Evolutionary conservation across 2,329 filamentous ascomycete genomes (phyloP).

Genomic region (Pseudopithomyces maydicus): DNA sequence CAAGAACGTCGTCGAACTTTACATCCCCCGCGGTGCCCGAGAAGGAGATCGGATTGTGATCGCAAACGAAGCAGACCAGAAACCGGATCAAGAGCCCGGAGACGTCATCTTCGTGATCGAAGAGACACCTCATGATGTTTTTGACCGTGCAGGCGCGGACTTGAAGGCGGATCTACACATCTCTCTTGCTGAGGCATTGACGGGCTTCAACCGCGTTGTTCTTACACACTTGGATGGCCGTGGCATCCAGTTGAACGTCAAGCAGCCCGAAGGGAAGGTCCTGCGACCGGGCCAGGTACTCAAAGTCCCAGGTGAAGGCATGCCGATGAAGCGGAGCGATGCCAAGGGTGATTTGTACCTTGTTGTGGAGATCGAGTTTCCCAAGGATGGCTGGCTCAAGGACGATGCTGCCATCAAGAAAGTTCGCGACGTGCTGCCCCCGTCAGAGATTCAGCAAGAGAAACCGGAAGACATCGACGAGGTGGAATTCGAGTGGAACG

Average conservation of each 20-base stretch:
- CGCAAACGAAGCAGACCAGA: conserved; percentile 92
- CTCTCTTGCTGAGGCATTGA: conserved; percentile 80
- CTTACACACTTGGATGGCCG: conserved; percentile 92
- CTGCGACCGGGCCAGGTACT: conserved; percentile 83
- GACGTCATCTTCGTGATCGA: conserved; percentile 90
- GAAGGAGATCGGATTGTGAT: conserved; percentile 88
- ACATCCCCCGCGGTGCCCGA: conserved; percentile 81
- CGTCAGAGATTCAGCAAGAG: conserved; percentile 57
- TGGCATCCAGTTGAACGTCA: conserved; percentile 80
- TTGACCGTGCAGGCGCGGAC: conserved; percentile 83
- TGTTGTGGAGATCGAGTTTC: conserved; percentile 84
- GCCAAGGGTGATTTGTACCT: conserved; percentile 85
- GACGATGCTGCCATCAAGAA: conserved; percentile 71
- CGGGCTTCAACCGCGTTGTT: conserved; percentile 88
- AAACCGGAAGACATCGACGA: conserved; percentile 79
- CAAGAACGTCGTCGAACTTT: conserved; percentile 94
- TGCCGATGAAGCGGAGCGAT: conserved; percentile 90
- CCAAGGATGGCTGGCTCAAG: conserved; percentile 79
- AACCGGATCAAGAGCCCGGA: conserved; percentile 85
- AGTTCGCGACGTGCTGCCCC: conserved; percentile 76
- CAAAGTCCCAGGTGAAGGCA: conserved; percentile 87
- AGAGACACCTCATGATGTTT: conserved; percentile 80
- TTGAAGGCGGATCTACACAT: conserved; percentile 81
- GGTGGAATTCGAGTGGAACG: conserved; percentile 83
- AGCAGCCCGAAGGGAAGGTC: conserved; percentile 73